These are phyloP conservation scores for Blastobotrys persicus DNA, from an alignment of 1,139 yeast genomes.

Conservation along the genomic window DNA sequence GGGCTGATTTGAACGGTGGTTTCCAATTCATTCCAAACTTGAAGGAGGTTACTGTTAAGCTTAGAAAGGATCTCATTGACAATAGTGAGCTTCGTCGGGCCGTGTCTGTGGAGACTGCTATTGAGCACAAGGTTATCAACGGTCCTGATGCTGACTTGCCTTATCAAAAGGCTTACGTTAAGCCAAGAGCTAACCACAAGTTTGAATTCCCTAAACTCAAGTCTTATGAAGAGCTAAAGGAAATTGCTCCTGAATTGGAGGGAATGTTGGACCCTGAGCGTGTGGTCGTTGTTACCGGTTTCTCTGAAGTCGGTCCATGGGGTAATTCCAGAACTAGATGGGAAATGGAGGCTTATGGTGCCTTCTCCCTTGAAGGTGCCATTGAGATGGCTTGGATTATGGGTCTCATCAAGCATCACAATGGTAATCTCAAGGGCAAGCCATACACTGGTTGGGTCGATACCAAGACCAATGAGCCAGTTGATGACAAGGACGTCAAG, in stretches of 20 bases:
- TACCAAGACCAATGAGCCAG: constrained; percentile 87
- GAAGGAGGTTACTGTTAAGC: constrained; percentile 78
- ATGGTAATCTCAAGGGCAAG: constrained; percentile 86
- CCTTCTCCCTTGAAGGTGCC: constrained; percentile 96
- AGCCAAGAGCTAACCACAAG: constrained; percentile 94
- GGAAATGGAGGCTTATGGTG: constrained; percentile 98
- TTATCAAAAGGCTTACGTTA: constrained; percentile 67
- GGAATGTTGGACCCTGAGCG: constrained; percentile 90
- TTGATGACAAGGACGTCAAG: constrained; percentile 92
- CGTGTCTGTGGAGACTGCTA: constrained; percentile 86
- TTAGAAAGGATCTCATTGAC: constrained; percentile 79
- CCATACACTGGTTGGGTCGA: constrained; percentile 96
- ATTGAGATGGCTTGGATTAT: constrained; percentile 99
- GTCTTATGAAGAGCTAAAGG: constrained; percentile 69
- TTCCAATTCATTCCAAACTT: constrained; percentile 89
- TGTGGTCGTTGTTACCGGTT: constrained; percentile 93
- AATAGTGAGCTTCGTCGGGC: constrained; percentile 93
- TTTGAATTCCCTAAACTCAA: constrained; percentile 89
- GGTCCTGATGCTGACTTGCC: constrained; percentile 90
- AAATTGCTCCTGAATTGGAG: constrained; percentile 66
- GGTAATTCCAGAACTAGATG: constrained; percentile 99
- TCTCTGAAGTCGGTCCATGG: constrained; percentile 99
- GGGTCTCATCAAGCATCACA: constrained; percentile 94
- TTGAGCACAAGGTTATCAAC: constrained; percentile 88
- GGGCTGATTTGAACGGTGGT: constrained; percentile 99